Base-by-base conservation (phyloP, 345 rosid species). In the Bretschneidera sinensis region DNA sequence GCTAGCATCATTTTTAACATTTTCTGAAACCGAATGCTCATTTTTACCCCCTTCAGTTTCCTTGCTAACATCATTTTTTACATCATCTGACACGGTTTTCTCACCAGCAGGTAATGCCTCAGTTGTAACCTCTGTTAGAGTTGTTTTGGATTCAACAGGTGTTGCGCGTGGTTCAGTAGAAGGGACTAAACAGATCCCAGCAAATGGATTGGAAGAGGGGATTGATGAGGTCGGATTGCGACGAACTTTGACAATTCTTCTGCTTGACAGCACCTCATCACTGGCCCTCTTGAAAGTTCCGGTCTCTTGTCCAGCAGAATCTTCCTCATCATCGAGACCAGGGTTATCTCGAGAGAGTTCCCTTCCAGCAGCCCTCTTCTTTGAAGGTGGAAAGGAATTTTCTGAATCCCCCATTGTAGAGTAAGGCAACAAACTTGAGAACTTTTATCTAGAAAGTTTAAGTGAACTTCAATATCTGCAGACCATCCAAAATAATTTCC, bases 251-350 rank as follows among this genome's bases (percentile, higher is more conserved):
- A 94, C 82, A 31, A 90, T 94, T 72, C 86, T 85, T 77, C 99
- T 80, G 43, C 67, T 65, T 20, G 99, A 92, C 57, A 94, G 71
- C 5, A 94, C 92, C 68, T 94, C 96, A 47, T 86, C 95, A 71
- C 78, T 88, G 47, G 99, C 99, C 76, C 67, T 86, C 79, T 94
- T 86, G 76, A 94, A 94, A 77, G 97, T 88, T 62, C 95, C 90
- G 55, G 71, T 65, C 76, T 80, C 92, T 57, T 60, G 67, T 51
- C 78, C 99, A 55, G 65, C 24, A 57, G 83, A 71, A 66, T 83
- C 89, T 2, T 82, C 95, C 28, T 92, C 90, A 24, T 94, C 97
- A 74, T 90, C 96, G 52, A 85, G 84, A 45, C 86, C 96, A 53
- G 89, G 89, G 70, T 85, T 85, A 21, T 90, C 96, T 23, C 83